These are phyloP conservation scores for Colletotrichum viniferum DNA, from an alignment of 2,329 filamentous ascomycete species.

Conservation along the genomic window DNA sequence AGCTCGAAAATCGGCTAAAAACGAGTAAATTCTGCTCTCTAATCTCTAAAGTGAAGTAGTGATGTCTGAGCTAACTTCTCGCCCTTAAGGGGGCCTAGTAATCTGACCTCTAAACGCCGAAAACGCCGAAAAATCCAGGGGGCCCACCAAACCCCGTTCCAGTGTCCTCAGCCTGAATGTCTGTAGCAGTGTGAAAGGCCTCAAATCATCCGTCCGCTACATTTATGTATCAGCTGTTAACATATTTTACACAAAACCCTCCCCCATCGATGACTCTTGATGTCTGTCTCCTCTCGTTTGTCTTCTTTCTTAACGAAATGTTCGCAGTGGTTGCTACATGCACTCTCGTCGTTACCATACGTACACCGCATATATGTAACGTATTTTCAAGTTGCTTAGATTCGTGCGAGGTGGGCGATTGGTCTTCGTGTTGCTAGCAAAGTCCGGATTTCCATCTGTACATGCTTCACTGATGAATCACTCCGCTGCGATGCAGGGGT, in stretches of 20 bases:
- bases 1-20: too few species aligned
- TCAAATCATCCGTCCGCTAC: background rate
- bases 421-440: background rate
- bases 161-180: too few species aligned
- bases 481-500: background rate
- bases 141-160: too few species aligned
- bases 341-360: rapidly evolving
- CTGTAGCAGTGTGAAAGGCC: too few species aligned
- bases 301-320: rapidly evolving
- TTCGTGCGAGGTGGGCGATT: background rate
- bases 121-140: too few species aligned
- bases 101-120: too few species aligned
- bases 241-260: background rate
- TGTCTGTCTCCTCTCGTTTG: background rate
- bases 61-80: too few species aligned
- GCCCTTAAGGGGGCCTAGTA: too few species aligned
- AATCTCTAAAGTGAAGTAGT: too few species aligned
- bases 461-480: background rate
- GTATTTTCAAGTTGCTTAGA: background rate
- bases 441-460: background rate
- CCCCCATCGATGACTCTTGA: too few species aligned
- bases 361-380: rapidly evolving
- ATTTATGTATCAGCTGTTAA: background rate
- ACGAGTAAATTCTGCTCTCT: too few species aligned
- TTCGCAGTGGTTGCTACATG: background rate